Conservation (phyloP, 2,329 filamentous ascomycete genomes). For the Sclerotinia trifoliorum region DNA sequence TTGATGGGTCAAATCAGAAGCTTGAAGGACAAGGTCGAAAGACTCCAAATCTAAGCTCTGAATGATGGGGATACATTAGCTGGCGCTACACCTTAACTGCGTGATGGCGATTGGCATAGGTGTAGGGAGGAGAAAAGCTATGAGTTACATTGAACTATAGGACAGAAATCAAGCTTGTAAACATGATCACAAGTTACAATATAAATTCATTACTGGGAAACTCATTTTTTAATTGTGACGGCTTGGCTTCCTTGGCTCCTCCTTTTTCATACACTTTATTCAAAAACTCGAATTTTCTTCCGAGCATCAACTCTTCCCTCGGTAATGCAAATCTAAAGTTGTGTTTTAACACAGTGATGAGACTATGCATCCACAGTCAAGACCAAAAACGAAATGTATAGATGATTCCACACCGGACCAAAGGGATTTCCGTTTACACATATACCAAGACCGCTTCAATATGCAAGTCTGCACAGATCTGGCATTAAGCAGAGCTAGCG, state of each 20-base stretch:
- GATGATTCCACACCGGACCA: too few relatives aligned
- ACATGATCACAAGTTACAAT: neutral
- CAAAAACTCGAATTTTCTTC: neutral
- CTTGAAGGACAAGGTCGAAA: constrained; percentile 93
- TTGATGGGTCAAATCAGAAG: constrained; percentile 82
- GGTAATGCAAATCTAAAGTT: too few relatives aligned
- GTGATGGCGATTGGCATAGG: constrained; percentile 11
- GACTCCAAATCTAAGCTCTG: constrained; percentile 76
- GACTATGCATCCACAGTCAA: too few relatives aligned
- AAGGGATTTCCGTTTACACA: neutral
- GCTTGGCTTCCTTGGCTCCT: neutral
- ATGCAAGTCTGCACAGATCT: too few relatives aligned
- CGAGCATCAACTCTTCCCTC: neutral
- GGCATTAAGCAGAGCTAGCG: too few relatives aligned
- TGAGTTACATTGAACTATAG: neutral
- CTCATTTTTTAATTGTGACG: neutral
- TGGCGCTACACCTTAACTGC: constrained; percentile 21
- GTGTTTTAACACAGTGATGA: too few relatives aligned
- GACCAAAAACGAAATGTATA: too few relatives aligned
- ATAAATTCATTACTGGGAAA: constrained; percentile 16
- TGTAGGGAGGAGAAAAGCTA: constrained; percentile 1
- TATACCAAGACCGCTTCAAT: too few relatives aligned
- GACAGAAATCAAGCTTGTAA: constrained; percentile 1
- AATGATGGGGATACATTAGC: constrained; percentile 3
- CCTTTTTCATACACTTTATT: neutral